Base-by-base conservation (phyloP, 2,329 filamentous ascomycete species). In the Xylaria multiplex region DNA sequence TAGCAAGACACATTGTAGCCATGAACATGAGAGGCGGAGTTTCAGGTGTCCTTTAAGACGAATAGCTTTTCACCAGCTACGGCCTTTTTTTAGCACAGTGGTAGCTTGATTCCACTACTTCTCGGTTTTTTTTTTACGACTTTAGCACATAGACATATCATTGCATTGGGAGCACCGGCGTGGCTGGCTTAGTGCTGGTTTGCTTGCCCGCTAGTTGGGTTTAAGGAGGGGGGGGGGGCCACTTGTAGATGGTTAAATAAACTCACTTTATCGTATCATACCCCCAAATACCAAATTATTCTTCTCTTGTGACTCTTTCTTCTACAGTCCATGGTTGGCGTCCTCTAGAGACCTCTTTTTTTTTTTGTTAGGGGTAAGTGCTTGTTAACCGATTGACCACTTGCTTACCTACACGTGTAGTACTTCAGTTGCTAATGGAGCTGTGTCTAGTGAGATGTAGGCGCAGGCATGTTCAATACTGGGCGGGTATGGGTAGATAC, bases 21-120 rank as follows among this genome's bases (percentile, higher is more conserved):
- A 64, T 62, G 56, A 55, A 64, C 59, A 69, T 69, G 60, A 64
- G 56, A 66, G 40, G 37, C 53, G 66, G 66, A 58, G 66, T 69
- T 69, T 55, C n/a, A 8, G 66, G 53, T 59, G 57, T 66, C 19
- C 53, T 60, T 62, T 60, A 40, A 53, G 54, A 60, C 45, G 59
- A 57, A 27, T 32, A 56, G 30, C 49, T 59, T 63, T 43, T 16
- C 53, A 37, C 42, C 24, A 45, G 37, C n/a, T 43, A 37, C n/a
- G 16, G 35, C 27, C 27, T 53, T 37, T 53, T 53, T 53, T 19
- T 32, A 19, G 35, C 8, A 53, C n/a, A 35, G 30, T 30, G 32
- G 32, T 37, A 40, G n/a, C 27, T 27, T 45, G 11, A 35, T 53
- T 53, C 46, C 40, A 35, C 46, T 42, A 24, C 45, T 59, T 40